Evolutionary conservation across 2,329 filamentous ascomycete genomes (phyloP).

Genomic region (Diatrype stigma): DNA sequence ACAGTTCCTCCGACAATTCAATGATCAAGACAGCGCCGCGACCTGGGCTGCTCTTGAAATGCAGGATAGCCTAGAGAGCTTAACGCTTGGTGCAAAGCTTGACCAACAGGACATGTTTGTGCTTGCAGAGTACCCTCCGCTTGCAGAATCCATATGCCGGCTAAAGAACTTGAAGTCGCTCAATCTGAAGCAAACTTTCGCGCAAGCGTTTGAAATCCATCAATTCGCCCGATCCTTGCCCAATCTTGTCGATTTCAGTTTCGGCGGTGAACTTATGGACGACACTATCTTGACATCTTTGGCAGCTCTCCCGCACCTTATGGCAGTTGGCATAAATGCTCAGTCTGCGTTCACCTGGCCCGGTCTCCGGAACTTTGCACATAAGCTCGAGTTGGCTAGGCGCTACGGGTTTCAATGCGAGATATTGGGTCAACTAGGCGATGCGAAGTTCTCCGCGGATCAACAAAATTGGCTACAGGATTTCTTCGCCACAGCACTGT

Average conservation of each 20-base stretch:
- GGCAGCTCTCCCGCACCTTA: constrained; percentile 39
- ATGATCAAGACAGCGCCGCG: constrained; percentile 8
- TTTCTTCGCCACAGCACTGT: constrained; percentile 20
- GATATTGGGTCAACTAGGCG: constrained; percentile 29
- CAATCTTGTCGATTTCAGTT: constrained; percentile 51
- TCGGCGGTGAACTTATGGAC: constrained; percentile 52
- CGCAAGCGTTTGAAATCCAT: constrained; percentile 46
- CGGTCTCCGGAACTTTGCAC: constrained; percentile 42
- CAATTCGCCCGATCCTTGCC: constrained; percentile 40
- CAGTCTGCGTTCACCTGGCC: constrained; percentile 50
- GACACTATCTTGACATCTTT: constrained; percentile 36
- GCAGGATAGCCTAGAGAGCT: constrained; percentile 17
- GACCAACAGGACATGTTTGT: constrained; percentile 46
- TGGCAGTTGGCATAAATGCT: constrained; percentile 49
- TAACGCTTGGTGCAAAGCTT: constrained; percentile 26
- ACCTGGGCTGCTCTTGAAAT: constrained; percentile 21
- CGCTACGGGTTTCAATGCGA: constrained; percentile 29
- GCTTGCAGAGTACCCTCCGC: constrained; percentile 23
- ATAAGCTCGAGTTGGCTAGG: constrained; percentile 24
- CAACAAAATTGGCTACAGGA: constrained; percentile 22
- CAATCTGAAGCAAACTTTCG: constrained; percentile 46
- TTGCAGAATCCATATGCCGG: constrained; percentile 40
- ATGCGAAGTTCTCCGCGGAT: constrained; percentile 20
- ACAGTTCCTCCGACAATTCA: constrained; percentile 10
- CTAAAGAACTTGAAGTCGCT: constrained; percentile 50